phyloP scores from a whole-genome alignment of 2,329 filamentous ascomycete genomes.

The Hypoxylon sp. region DNA sequence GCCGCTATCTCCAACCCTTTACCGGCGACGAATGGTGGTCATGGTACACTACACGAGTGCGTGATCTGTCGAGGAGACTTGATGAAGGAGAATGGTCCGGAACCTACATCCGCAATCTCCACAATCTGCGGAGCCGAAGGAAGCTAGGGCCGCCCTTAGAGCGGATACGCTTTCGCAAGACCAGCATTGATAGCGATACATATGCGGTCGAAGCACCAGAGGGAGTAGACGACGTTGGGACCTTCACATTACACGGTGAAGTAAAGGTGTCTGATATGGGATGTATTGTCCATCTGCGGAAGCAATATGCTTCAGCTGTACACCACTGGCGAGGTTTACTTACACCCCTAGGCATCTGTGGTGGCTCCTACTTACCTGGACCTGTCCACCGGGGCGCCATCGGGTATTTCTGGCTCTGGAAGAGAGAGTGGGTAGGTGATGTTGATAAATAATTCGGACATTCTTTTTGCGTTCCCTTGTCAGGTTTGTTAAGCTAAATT shows the following conservation, averaged over 20 bases:
- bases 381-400: not conserved
- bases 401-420: constrained; percentile 46
- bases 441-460: not conserved
- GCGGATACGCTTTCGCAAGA: constrained; percentile 34
- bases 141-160: constrained; percentile 25
- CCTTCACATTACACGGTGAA: constrained; percentile 33
- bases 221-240: constrained; percentile 16
- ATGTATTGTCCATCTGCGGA: constrained; percentile 28
- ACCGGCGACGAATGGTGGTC: constrained; percentile 44
- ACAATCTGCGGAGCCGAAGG: too few species aligned
- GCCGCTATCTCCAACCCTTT: constrained; percentile 44
- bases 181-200: constrained; percentile 15
- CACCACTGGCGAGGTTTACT: constrained; percentile 32
- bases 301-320: constrained; percentile 13
- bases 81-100: constrained; percentile 45
- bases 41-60: constrained; percentile 44
- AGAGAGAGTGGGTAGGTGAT: constrained; percentile 34
- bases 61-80: constrained; percentile 31
- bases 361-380: constrained; percentile 14
- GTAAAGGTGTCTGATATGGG: constrained; percentile 23
- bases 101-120: constrained; percentile 23
- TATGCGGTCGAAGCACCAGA: constrained; percentile 36
- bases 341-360: constrained; percentile 42
- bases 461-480: not conserved
- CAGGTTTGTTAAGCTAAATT: not conserved